phyloP scores from a whole-genome alignment of 2,329 filamentous ascomycete genomes.

The Alternaria ventricosa region DNA sequence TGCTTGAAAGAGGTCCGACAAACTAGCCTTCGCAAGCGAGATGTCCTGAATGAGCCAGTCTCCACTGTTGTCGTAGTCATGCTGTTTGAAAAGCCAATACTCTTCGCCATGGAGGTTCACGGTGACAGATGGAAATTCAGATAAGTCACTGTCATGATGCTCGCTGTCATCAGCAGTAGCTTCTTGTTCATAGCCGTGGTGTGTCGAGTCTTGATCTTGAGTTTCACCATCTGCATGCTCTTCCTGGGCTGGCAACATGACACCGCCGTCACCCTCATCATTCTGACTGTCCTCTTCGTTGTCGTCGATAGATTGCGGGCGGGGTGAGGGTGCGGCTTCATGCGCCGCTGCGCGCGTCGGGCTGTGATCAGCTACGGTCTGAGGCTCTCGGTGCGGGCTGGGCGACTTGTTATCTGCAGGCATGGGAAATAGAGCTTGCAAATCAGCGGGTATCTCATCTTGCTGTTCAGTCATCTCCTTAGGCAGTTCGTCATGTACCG shows the following conservation, averaged over 20 bases:
- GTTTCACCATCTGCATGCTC: slow-evolving; percentile 8
- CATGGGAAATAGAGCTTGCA: slow-evolving; percentile 9
- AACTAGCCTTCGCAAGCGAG: slow-evolving; percentile 30
- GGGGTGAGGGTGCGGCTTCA: not conserved
- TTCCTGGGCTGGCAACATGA: slow-evolving; percentile 18
- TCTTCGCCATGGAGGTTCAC: slow-evolving; percentile 40
- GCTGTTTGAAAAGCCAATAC: slow-evolving; percentile 40
- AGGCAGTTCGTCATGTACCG: not conserved
- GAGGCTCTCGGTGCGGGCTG: slow-evolving; percentile 1
- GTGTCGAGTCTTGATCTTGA: slow-evolving; percentile 2
- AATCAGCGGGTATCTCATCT: slow-evolving; percentile 13
- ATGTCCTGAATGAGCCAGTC: slow-evolving; percentile 40
- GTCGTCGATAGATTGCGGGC: not conserved
- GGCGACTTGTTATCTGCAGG: slow-evolving; percentile 1
- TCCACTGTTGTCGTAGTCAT: slow-evolving; percentile 37
- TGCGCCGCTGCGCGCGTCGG: not conserved
- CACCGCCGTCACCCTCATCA: slow-evolving; percentile 21
- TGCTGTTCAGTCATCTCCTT: slow-evolving; percentile 4
- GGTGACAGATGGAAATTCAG: slow-evolving; percentile 29
- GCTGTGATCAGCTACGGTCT: not conserved
- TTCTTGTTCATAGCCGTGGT: slow-evolving; percentile 22
- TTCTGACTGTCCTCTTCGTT: slow-evolving; percentile 9
- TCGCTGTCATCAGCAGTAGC: slow-evolving; percentile 5
- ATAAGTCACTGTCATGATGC: slow-evolving; percentile 15
- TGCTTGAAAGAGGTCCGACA: slow-evolving; percentile 63